phyloP scores from a whole-genome alignment of 2,329 filamentous ascomycete species.

The Hypoxylon rubiginosum region DNA sequence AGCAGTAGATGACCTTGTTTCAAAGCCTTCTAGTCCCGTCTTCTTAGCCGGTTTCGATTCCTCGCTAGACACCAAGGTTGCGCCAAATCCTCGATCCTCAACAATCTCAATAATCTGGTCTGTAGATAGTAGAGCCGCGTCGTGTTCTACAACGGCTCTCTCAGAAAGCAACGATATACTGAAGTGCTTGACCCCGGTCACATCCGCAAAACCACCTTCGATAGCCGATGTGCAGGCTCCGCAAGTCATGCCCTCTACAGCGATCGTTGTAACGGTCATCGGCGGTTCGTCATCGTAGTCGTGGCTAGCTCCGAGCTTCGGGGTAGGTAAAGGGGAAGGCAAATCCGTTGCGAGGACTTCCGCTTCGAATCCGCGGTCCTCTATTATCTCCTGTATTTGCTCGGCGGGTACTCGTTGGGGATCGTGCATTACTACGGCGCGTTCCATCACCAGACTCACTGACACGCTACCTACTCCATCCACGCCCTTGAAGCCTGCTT shows the following conservation, averaged over 20 bases:
- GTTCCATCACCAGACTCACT: slow-evolving; percentile 93
- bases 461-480: slow-evolving; percentile 88
- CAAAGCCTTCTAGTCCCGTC: slow-evolving; percentile 45
- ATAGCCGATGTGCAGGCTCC: slow-evolving; percentile 90
- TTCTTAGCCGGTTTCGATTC: slow-evolving; percentile 58
- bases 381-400: slow-evolving; percentile 85
- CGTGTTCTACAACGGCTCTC: slow-evolving; percentile 87
- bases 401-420: slow-evolving; percentile 79
- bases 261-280: slow-evolving; percentile 78
- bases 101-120: slow-evolving; percentile 71
- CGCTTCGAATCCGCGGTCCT: slow-evolving; percentile 93
- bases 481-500: slow-evolving; percentile 87
- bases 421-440: slow-evolving; percentile 94
- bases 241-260: slow-evolving; percentile 91
- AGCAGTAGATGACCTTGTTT: slow-evolving; percentile 61
- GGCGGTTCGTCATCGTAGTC: slow-evolving; percentile 56
- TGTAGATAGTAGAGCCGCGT: slow-evolving; percentile 67
- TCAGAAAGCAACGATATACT: slow-evolving; percentile 88
- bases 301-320: slow-evolving; percentile 52
- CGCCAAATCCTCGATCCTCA: slow-evolving; percentile 83
- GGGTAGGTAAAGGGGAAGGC: slow-evolving; percentile 65
- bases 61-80: slow-evolving; percentile 80
- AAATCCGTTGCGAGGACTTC: slow-evolving; percentile 87
- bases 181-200: slow-evolving; percentile 79
- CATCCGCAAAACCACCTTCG: slow-evolving; percentile 82